These are phyloP conservation scores for Botrytis sinoallii DNA, from an alignment of 2,329 filamentous ascomycete species.

Conservation along the genomic window DNA sequence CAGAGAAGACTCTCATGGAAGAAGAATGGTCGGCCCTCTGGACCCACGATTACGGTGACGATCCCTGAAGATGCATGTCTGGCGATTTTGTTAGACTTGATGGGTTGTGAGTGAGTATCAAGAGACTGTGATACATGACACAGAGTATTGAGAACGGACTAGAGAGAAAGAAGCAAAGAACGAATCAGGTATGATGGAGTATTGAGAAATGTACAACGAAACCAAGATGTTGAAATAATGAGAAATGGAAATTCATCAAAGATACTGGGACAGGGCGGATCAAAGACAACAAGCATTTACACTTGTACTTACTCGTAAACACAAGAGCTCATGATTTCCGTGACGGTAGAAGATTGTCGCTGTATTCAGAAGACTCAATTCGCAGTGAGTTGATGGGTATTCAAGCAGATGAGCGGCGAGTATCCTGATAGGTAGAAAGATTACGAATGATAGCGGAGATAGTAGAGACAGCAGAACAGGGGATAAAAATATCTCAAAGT, in stretches of 20 bases:
- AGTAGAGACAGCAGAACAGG: accelerated
- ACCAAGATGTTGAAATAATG: background rate
- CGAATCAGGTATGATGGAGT: background rate
- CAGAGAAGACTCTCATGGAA: conserved; percentile 6
- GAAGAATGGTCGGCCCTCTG: background rate
- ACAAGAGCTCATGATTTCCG: background rate
- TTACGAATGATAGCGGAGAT: background rate
- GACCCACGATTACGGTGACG: background rate
- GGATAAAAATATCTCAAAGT: background rate
- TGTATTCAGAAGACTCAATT: background rate
- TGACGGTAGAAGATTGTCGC: accelerated
- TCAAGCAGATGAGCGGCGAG: background rate
- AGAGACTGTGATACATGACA: background rate
- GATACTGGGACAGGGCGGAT: too few relatives aligned
- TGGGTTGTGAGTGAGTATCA: too few relatives aligned
- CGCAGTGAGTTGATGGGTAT: background rate
- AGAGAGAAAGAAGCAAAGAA: background rate
- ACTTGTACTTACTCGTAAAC: background rate
- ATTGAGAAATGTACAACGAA: background rate
- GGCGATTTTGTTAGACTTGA: background rate
- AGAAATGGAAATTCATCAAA: background rate
- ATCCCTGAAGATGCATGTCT: background rate
- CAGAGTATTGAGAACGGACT: background rate
- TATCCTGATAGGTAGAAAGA: too few relatives aligned
- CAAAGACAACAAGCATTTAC: background rate